Percentiles rank a stretch among this genome's conserved stretches.
Evolutionary conservation across 1,139 yeast species (phyloP).

Genomic region (Suhomyces bribrorum): DNA sequence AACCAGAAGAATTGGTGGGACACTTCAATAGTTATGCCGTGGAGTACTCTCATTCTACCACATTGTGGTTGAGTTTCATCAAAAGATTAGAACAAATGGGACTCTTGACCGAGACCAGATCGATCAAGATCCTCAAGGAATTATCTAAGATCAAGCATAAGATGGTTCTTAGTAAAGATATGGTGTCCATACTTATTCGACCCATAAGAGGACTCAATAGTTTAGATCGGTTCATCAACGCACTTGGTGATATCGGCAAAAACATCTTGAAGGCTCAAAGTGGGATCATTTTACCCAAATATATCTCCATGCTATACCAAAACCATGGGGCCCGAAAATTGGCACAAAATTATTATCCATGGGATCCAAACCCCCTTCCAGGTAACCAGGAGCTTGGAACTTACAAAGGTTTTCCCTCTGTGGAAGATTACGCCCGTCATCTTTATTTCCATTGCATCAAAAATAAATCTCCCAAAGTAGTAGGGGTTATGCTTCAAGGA

Average conservation of each 20-base stretch:
- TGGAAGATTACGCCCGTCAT: conserved; percentile 26
- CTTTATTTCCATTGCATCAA: conserved; percentile 21
- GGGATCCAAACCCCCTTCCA: conserved; percentile 17
- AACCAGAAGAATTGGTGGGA: conserved; percentile 37
- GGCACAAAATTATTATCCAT: conserved; percentile 17
- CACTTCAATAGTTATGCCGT: conserved; percentile 33
- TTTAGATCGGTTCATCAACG: conserved; percentile 22
- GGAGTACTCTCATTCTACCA: conserved; percentile 26
- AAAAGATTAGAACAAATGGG: conserved; percentile 36
- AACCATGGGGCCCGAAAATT: conserved; percentile 14
- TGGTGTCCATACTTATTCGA: conserved; percentile 28
- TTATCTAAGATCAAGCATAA: conserved; percentile 24
- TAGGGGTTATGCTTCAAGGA: conserved; percentile 46
- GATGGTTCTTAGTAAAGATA: conserved; percentile 34
- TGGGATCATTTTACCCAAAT: conserved; percentile 29
- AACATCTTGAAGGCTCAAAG: conserved; percentile 13
- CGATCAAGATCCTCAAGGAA: conserved; percentile 29
- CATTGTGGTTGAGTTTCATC: conserved; percentile 40
- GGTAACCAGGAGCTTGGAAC: conserved; percentile 6
- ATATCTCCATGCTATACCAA: conserved; percentile 28
- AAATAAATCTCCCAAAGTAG: conserved; percentile 26
- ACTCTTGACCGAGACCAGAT: conserved; percentile 32
- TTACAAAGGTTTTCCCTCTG: conserved; percentile 16
- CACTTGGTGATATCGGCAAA: conserved; percentile 12
- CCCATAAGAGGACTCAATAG: conserved; percentile 26